Evolutionary conservation across 257 asterid genomes (phyloP).

Genomic region (Nicotiana sylvestris): DNA sequence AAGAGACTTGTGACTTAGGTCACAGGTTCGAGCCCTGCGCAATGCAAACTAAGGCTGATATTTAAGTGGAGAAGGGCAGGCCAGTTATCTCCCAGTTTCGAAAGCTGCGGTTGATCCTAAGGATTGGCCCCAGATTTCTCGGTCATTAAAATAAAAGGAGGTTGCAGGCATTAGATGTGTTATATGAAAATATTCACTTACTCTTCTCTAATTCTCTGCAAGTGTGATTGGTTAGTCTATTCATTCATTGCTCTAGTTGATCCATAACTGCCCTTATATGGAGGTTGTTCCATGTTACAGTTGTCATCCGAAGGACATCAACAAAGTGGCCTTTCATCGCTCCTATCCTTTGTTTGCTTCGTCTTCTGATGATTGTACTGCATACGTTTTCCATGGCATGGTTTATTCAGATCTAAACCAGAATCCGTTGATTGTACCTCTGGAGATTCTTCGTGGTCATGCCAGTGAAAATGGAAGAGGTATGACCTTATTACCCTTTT

Average conservation of each 20-base stretch:
- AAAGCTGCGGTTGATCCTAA: too few species aligned
- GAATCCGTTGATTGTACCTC: constrained; percentile 81
- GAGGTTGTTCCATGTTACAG: constrained; percentile 34
- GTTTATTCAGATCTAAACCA: constrained; percentile 91
- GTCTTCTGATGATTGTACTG: constrained; percentile 86
- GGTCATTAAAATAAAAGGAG: too few species aligned
- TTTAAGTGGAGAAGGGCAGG: too few species aligned
- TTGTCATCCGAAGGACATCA: constrained; percentile 78
- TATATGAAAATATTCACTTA: background rate
- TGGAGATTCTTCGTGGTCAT: constrained; percentile 91
- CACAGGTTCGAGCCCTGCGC: too few species aligned
- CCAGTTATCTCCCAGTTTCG: too few species aligned
- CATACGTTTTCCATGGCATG: constrained; percentile 88
- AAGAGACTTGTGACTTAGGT: too few species aligned
- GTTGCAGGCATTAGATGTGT: background rate
- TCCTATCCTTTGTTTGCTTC: constrained; percentile 90
- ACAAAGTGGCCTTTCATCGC: constrained; percentile 74
- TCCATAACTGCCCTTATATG: background rate
- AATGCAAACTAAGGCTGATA: too few species aligned
- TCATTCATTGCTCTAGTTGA: background rate
- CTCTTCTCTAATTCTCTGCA: background rate
- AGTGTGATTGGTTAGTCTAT: background rate
- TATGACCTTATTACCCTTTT: constrained; percentile 16
- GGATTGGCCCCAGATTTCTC: too few species aligned
- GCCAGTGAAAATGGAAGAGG: constrained; percentile 73